These are phyloP conservation scores for Pseudonectria foliicola DNA, from an alignment of 2,329 filamentous ascomycete genomes.

Conservation along the genomic window DNA sequence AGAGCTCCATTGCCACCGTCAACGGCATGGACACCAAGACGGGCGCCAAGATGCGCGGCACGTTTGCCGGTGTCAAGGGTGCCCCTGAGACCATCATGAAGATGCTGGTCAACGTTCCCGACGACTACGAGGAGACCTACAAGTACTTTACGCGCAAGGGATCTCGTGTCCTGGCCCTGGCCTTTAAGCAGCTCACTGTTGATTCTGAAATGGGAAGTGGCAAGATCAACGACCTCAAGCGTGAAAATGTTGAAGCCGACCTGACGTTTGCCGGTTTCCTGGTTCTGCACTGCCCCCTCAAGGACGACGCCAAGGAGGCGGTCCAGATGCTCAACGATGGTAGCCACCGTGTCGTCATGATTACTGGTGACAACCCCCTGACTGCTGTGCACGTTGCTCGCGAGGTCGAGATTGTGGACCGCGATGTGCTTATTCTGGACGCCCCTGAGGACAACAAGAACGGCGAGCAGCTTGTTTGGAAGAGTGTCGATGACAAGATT, in stretches of 20 bases:
- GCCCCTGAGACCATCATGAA: conserved; percentile 94
- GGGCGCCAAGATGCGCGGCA: conserved; percentile 70
- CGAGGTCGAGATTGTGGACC: conserved; percentile 95
- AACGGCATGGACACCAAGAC: conserved; percentile 63
- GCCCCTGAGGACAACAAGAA: conserved; percentile 83
- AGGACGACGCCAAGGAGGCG: conserved; percentile 89
- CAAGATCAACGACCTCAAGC: conserved; percentile 88
- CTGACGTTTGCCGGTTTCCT: conserved; percentile 91
- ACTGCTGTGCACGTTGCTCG: conserved; percentile 93
- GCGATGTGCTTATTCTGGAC: conserved; percentile 89
- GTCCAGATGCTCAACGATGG: conserved; percentile 98
- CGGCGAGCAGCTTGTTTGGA: conserved; percentile 82
- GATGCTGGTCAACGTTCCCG: conserved; percentile 77
- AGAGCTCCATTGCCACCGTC: conserved; percentile 87
- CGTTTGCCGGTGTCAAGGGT: conserved; percentile 93
- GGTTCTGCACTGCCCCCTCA: conserved; percentile 89
- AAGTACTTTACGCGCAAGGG: conserved; percentile 97
- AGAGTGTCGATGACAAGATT: conserved; percentile 84
- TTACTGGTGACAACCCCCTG: conserved; percentile 94
- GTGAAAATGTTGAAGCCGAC: conserved; percentile 81
- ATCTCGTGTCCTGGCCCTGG: conserved; percentile 86
- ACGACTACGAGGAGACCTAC: conserved; percentile 93
- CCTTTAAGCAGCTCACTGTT: conserved; percentile 81
- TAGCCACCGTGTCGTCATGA: conserved; percentile 98
- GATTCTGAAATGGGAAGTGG: conserved; percentile 75